phyloP scores from a whole-genome alignment of 108 stramenopile species.

The Discostella stelligeroides region DNA sequence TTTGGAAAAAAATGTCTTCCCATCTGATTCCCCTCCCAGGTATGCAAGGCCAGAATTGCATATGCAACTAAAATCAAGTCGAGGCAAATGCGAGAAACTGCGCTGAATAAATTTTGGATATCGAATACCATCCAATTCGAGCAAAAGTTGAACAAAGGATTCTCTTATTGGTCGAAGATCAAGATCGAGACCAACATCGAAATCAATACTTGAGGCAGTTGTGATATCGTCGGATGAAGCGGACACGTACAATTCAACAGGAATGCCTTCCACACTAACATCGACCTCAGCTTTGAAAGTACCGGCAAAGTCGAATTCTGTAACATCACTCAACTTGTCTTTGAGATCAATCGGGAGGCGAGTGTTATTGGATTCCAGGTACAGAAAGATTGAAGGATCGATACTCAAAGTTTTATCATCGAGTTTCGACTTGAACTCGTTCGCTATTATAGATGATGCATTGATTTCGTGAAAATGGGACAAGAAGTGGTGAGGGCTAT shows the following conservation, averaged over 20 bases:
- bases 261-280: slow-evolving; percentile 1
- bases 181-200: background rate
- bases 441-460: background rate
- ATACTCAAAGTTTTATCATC: background rate
- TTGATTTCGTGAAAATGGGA: background rate
- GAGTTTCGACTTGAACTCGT: background rate
- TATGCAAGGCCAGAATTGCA: slow-evolving; percentile 14
- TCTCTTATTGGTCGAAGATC: background rate
- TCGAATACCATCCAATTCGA: background rate
- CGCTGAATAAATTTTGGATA: background rate
- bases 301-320: background rate
- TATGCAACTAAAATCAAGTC: slow-evolving; percentile 12
- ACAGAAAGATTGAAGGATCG: background rate
- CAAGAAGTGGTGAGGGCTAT: background rate
- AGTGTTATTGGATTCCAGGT: background rate
- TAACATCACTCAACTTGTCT: background rate
- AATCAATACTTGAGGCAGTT: background rate
- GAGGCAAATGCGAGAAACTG: slow-evolving; percentile 4
- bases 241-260: slow-evolving; percentile 9
- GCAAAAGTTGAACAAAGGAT: background rate
- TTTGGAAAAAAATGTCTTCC: too few species aligned
- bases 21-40: too few species aligned
- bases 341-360: slow-evolving; percentile 14
- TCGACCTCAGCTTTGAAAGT: background rate
- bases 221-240: background rate